Evolutionary conservation across 179 eudicot genomes (phyloP).

Genomic region (Camellia oleifera): DNA sequence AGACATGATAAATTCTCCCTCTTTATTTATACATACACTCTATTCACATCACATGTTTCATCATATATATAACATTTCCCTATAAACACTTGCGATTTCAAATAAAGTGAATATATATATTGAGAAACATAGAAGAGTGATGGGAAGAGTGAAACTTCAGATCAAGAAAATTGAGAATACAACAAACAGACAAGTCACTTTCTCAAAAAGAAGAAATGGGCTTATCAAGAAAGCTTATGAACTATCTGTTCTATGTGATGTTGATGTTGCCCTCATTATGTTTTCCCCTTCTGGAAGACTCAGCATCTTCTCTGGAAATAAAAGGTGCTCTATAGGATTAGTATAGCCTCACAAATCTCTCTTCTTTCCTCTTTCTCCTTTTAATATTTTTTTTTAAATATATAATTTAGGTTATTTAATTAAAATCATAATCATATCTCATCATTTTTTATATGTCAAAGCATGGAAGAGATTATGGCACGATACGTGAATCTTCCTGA

Average conservation of each 20-base stretch:
- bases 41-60: no score
- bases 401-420: not conserved
- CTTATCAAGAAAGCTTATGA: conserved; percentile 55
- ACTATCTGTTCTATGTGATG: conserved; percentile 52
- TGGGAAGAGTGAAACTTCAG: conserved; percentile 52
- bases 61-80: not conserved
- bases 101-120: not conserved
- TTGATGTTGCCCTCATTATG: conserved; percentile 53
- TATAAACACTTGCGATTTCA: not conserved
- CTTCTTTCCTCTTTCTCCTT: not conserved
- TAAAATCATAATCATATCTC: not conserved
- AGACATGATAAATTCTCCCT: not conserved
- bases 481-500: conserved; percentile 49
- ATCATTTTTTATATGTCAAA: not conserved
- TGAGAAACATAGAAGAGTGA: conserved; percentile 8
- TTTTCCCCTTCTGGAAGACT: conserved; percentile 53
- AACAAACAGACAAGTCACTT: conserved; percentile 51
- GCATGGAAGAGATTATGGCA: conserved; percentile 43
- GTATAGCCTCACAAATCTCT: not conserved
- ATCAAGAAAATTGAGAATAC: conserved; percentile 51
- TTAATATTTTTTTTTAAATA: not conserved
- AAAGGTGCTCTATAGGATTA: conserved; percentile 24
- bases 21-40: not conserved
- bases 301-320: conserved; percentile 41
- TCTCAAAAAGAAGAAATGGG: conserved; percentile 53